Evolutionary conservation across 2,329 filamentous ascomycete species (phyloP), one percentile per base, ranked within the genome.

Genomic region (Penicillium paneum): DNA sequence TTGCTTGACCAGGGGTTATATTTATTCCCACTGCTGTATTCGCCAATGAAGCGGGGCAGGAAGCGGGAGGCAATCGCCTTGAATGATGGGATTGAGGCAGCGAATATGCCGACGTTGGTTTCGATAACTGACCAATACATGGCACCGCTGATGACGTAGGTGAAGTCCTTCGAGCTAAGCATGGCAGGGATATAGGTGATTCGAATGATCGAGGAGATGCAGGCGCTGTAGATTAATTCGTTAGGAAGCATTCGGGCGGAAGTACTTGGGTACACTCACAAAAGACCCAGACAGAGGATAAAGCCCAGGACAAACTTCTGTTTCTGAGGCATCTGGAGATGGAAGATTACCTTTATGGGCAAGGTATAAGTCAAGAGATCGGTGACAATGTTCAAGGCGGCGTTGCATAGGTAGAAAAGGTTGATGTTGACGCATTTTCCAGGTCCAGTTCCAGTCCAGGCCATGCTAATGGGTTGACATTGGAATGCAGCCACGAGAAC

Each of bases 301-400:
- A 75, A 61, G 1, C 73, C 71, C 5, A 84, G 68, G 3, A 76
- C 73, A 15, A 76, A 55, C 34, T 76, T 76, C 55, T 83, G 80
- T 41, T 74, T 77, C 11, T 62, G 58, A 1, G 79, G 77, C 35
- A 83, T 69, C 46, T 79, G 74, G 1, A 81, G 65, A 15, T 70
- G 67, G 59, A 76, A 69, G 8, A 81, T 72, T 3, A 76, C 77
- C 21, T 73, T 73, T 42, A 83, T 76, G 1, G 81, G 81, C 3
- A 84, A 69, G 0, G 79, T 64, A 34, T 81, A 79, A n/a, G 81
- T 76, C 11, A 80, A 64, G 40, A 86, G 76, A 66, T 87, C 83
- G 7, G 82, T 84, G 40, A 80, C 63, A 43, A 84, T 84, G 67
- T 86, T 86, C 58, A 84, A 76, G 28, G 81, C 78, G 2, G 83